phyloP scores from a whole-genome alignment of 1,139 yeast genomes.

The Geotrichum reessii region DNA sequence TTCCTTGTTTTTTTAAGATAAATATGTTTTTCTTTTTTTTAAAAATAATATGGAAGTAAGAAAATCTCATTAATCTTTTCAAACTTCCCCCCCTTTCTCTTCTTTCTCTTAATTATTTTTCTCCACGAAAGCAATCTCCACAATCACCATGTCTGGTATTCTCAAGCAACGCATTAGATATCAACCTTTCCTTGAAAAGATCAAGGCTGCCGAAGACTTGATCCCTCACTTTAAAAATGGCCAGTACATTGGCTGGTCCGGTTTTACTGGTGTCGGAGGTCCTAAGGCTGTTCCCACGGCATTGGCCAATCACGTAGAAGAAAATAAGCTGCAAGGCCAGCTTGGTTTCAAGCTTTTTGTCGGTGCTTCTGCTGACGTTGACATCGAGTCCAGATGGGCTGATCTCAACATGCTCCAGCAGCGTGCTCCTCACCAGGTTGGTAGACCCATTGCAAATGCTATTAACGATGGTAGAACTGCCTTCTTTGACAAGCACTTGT shows the following conservation, averaged over 20 bases:
- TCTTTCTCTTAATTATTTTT: neutral
- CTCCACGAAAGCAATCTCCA: conserved; percentile 3
- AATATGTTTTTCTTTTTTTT: neutral
- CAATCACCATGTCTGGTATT: conserved; percentile 50
- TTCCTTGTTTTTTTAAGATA: neutral
- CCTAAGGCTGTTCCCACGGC: conserved; percentile 92
- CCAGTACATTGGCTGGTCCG: conserved; percentile 95
- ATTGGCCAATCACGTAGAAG: conserved; percentile 80
- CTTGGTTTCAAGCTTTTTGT: conserved; percentile 85
- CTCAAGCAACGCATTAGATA: conserved; percentile 86
- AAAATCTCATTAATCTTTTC: neutral
- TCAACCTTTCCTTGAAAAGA: conserved; percentile 75
- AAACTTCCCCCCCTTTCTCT: neutral
- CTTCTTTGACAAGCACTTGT: conserved; percentile 92
- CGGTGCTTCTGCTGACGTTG: conserved; percentile 97
- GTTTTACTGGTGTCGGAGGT: conserved; percentile 97
- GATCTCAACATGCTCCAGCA: conserved; percentile 73
- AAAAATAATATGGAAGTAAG: neutral
- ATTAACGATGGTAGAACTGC: conserved; percentile 82
- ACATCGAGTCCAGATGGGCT: conserved; percentile 90
- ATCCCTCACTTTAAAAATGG: conserved; percentile 80
- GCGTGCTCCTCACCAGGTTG: conserved; percentile 97
- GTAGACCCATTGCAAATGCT: conserved; percentile 85
- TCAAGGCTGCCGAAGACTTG: conserved; percentile 78
- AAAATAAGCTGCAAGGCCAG: conserved; percentile 79